Base-by-base conservation (phyloP, 495 filamentous ascomycete species). In the Penicillium longicatenatum region DNA sequence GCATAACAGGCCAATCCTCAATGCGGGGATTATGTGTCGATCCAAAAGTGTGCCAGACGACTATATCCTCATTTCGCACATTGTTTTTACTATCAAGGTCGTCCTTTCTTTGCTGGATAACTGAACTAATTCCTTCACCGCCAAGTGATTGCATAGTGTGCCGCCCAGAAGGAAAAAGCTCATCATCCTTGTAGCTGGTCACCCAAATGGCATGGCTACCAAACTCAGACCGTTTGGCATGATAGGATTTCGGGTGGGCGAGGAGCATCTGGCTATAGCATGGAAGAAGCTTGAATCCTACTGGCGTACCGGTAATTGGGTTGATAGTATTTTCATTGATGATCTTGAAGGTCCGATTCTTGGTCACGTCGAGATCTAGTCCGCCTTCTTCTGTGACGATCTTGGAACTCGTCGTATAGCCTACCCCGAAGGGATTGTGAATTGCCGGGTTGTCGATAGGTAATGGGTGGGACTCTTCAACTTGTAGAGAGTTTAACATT, bases 121-220 rank as follows among this genome's bases (percentile, higher is more conserved):
- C 49, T 5, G 63, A 64, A 0, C 43, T 50, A 12, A 77, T 61
- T 0, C 74, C 75, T 11, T 74, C 71, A 0, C 86, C 89, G 6
- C 82, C 84, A 10, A 39, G n/a, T 3, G 83, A 87, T 73, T 97
- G 93, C 68, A 93, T 96, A 1, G 93, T 97, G 67, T 91, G 93
- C 57, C 83, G 75, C 0, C 93, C 93, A 6, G 87, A 86, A 0
- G 92, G 81, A 65, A 83, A 97, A 7, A 94, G 72, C 74, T 97
- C 92, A 2, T 80, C 82, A 51, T 96, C 93, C 11, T 75, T 71
- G 64, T 96, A 88, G 1, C 79, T 78, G 0, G 91, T 93, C 0
- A 94, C 84, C 77, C 93, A 97, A 33, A 97, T 70, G 46, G 88
- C 85, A 60, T 88, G 85, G 51, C 87, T 83, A 0, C 84, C 84